Evolutionary conservation across 106 monocot species (phyloP).

Genomic region (Vanilla planifolia): DNA sequence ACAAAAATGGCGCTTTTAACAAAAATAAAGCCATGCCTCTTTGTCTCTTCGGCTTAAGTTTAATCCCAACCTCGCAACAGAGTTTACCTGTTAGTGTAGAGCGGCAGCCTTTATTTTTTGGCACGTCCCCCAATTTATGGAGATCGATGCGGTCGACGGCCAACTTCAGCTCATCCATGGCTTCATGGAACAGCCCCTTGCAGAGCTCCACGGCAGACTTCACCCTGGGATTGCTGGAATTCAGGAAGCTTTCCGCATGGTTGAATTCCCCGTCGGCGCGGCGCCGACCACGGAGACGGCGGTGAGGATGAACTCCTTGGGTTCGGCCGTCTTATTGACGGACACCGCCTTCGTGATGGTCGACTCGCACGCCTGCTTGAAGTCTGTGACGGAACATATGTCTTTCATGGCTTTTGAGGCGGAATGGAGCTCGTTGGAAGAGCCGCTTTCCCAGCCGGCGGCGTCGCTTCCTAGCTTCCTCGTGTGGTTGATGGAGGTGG

Average conservation of each 20-base stretch:
- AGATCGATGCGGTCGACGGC: slow-evolving; percentile 30
- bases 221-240: slow-evolving; percentile 36
- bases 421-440: not conserved
- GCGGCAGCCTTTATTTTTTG: slow-evolving; percentile 41
- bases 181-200: slow-evolving; percentile 31
- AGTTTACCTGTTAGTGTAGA: slow-evolving; percentile 66
- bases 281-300: slow-evolving; percentile 36
- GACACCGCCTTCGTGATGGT: slow-evolving; percentile 18
- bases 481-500: slow-evolving; percentile 13
- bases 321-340: slow-evolving; percentile 11
- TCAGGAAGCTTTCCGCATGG: slow-evolving; percentile 13
- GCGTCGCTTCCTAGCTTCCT: not conserved
- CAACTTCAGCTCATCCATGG: slow-evolving; percentile 37
- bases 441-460: not conserved
- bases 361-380: slow-evolving; percentile 21
- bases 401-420: slow-evolving; percentile 14
- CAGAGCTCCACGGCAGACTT: slow-evolving; percentile 53
- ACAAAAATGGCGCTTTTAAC: too few relatives aligned
- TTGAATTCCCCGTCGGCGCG: slow-evolving; percentile 36
- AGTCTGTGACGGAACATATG: slow-evolving; percentile 29
- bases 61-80: slow-evolving; percentile 62
- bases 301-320: slow-evolving; percentile 54
- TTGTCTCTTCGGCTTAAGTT: slow-evolving; percentile 46
- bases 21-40: slow-evolving; percentile 40
- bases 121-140: slow-evolving; percentile 19